Percentiles rank a stretch among this genome's conserved stretches.
Evolutionary conservation across 2,329 filamentous ascomycete genomes (phyloP).

Genomic region (Epichloe sibirici): DNA sequence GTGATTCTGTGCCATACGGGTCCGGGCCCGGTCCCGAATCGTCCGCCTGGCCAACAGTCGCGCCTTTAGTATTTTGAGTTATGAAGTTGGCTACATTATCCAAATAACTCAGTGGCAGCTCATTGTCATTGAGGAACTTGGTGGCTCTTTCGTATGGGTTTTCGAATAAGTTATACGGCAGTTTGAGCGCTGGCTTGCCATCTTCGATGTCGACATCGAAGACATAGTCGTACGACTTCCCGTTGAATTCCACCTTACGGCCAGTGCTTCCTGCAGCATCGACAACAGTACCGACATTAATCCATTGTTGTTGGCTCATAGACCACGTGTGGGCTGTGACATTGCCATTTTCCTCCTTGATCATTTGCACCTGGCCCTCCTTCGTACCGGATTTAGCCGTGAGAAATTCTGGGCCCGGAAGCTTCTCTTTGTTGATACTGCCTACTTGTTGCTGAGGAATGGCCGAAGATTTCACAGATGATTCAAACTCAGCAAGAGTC

Average conservation of each 20-base stretch:
- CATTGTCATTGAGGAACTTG: conserved; percentile 81
- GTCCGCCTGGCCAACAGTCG: conserved; percentile 57
- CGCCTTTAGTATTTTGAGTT: conserved; percentile 75
- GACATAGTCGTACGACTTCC: conserved; percentile 88
- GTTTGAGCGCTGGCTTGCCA: conserved; percentile 79
- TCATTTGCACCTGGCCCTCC: conserved; percentile 91
- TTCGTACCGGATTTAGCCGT: conserved; percentile 77
- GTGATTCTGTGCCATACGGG: conserved; percentile 64
- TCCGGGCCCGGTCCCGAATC: conserved; percentile 45
- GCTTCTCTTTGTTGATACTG: conserved; percentile 78
- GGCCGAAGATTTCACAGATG: conserved; percentile 67
- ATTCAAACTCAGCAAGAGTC: conserved; percentile 62
- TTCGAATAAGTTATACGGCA: conserved; percentile 87
- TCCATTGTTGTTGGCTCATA: conserved; percentile 56
- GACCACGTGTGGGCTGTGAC: conserved; percentile 89
- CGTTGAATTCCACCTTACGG: conserved; percentile 62
- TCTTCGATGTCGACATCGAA: conserved; percentile 96
- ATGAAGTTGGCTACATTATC: conserved; percentile 94
- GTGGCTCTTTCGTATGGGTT: conserved; percentile 87
- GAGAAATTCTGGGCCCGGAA: conserved; percentile 81
- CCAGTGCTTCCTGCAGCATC: conserved; percentile 76
- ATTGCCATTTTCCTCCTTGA: conserved; percentile 67
- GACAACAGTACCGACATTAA: conserved; percentile 87
- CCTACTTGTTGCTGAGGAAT: conserved; percentile 81
- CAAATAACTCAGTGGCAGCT: conserved; percentile 75